Conservation (phyloP, 1,284 basidiomycete genomes). For the Schizophyllum commune region DNA sequence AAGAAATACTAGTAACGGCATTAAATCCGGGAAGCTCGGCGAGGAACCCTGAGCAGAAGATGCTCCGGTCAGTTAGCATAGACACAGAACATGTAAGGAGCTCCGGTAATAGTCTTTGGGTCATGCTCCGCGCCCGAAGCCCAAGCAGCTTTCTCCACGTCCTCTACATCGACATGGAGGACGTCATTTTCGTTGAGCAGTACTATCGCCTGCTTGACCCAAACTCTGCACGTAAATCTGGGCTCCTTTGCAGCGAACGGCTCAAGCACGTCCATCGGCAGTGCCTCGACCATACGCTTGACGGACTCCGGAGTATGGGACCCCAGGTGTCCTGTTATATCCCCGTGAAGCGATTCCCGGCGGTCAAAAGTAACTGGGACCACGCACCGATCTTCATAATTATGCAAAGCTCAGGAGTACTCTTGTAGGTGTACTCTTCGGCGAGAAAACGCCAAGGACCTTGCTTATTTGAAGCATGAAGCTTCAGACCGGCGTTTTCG, state of each 20-base stretch:
- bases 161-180: background rate
- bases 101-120: background rate
- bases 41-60: no score
- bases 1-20: no score
- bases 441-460: background rate
- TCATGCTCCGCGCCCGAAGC: background rate
- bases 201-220: background rate
- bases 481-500: background rate
- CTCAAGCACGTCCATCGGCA: background rate
- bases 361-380: background rate
- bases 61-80: background rate
- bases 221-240: background rate
- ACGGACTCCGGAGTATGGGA: background rate
- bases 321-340: background rate
- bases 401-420: background rate
- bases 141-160: background rate
- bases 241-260: background rate
- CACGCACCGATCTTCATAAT: background rate
- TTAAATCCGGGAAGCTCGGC: no score
- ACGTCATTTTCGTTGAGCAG: background rate
- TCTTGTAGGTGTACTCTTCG: background rate
- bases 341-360: background rate
- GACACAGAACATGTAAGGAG: background rate
- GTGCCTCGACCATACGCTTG: background rate
- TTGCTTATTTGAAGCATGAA: background rate